phyloP scores from a whole-genome alignment of 2,329 filamentous ascomycete species.

The Fusarium sp. region DNA sequence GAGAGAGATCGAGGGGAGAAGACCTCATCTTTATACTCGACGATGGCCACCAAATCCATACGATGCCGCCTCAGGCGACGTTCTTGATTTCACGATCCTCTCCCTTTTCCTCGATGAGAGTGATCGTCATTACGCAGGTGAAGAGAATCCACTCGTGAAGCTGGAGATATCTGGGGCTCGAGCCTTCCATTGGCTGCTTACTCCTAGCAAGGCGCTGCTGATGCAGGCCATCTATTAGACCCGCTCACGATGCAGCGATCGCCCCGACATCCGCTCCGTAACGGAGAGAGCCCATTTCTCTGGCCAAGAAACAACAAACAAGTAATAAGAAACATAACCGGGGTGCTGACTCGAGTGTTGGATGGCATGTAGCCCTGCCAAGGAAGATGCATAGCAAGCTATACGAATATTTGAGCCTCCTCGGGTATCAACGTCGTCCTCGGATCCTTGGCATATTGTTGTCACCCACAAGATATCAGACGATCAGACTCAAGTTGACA shows the following conservation, averaged over 20 bases:
- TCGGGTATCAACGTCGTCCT: not conserved
- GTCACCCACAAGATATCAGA: not conserved
- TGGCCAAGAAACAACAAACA: not conserved
- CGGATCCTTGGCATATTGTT: not conserved
- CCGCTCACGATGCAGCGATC: not conserved
- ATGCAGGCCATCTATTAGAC: not conserved
- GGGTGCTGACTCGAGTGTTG: not conserved
- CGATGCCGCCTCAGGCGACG: not conserved
- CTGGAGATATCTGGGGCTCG: not conserved
- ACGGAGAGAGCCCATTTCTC: not conserved
- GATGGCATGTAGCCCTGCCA: not conserved
- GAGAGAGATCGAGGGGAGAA: not conserved
- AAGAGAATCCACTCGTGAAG: not conserved
- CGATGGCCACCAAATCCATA: not conserved
- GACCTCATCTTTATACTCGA: not conserved
- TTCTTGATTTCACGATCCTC: not conserved
- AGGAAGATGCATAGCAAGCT: not conserved
- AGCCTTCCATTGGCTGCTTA: not conserved
- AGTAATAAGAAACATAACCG: not conserved
- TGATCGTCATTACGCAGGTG: not conserved
- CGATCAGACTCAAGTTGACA: not conserved
- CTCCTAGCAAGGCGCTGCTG: not conserved
- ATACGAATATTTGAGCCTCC: not conserved
- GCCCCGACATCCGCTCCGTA: not conserved
- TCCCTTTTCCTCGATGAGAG: not conserved